Percentiles rank a stretch among this genome's conserved stretches.
These are phyloP conservation scores for Pestalotiopsis sp. DNA, from an alignment of 2,329 filamentous ascomycete genomes.

Conservation along the genomic window DNA sequence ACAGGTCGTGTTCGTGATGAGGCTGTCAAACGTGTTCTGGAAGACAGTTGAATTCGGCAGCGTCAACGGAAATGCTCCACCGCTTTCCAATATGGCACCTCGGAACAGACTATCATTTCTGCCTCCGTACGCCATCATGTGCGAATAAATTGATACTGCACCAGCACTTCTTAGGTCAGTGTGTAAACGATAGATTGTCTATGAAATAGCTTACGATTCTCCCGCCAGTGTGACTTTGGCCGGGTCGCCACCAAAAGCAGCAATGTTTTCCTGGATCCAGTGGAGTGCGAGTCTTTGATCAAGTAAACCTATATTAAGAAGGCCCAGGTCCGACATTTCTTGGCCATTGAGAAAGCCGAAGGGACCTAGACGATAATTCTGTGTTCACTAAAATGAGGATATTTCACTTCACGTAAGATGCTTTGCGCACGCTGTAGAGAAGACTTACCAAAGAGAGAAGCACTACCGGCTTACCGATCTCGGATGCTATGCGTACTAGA, in stretches of 20 bases:
- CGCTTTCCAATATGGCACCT: constrained; percentile 45
- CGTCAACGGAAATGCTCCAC: constrained; percentile 15
- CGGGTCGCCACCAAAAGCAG: not conserved
- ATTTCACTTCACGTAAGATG: not conserved
- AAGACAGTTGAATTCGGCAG: not conserved
- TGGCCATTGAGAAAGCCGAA: not conserved
- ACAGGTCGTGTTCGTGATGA: not conserved
- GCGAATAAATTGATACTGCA: constrained; percentile 40
- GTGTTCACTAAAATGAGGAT: not conserved
- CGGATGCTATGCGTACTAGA: not conserved
- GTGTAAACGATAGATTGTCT: too few relatives aligned
- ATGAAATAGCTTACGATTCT: not conserved
- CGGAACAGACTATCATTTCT: constrained; percentile 48
- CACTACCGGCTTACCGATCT: not conserved
- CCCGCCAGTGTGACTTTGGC: not conserved
- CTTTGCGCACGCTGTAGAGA: too few relatives aligned
- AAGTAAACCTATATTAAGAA: not conserved
- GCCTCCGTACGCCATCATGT: constrained; percentile 46
- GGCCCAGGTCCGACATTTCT: not conserved
- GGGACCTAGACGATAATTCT: not conserved
- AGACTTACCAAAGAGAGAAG: not conserved
- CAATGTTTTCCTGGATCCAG: not conserved
- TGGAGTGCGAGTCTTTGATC: not conserved
- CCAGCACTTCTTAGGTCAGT: constrained; percentile 27
- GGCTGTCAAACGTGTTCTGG: not conserved